Evolutionary conservation across 139 green algal genomes (phyloP).

Genomic region (Tetraselmis chui): DNA sequence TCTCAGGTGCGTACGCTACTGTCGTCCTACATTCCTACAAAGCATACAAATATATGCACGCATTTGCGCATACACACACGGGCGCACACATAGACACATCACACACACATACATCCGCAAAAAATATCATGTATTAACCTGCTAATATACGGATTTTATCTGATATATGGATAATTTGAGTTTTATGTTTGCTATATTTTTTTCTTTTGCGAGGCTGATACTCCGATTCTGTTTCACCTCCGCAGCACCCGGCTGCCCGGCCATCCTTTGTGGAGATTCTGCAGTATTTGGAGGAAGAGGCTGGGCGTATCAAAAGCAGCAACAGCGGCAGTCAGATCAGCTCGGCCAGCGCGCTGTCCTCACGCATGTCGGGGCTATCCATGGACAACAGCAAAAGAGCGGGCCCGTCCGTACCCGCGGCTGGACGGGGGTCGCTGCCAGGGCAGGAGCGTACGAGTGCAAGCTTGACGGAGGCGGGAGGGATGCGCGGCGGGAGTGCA

Average conservation of each 20-base stretch:
- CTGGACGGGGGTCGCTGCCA: background rate
- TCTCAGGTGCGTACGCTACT: background rate
- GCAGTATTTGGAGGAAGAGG: slow-evolving; percentile 36
- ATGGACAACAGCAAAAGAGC: background rate
- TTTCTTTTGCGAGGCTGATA: no score
- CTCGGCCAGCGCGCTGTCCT: background rate
- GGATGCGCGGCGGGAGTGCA: background rate
- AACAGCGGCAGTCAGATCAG: background rate
- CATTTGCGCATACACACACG: no score
- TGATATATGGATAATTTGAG: no score
- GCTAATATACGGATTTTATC: no score
- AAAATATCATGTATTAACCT: no score
- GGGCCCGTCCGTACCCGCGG: background rate
- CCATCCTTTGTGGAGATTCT: slow-evolving; percentile 44
- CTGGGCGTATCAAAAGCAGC: background rate
- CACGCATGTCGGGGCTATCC: background rate
- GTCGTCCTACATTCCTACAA: no score
- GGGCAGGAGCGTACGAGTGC: background rate
- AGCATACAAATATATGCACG: no score
- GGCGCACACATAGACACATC: no score
- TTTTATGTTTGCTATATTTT: no score
- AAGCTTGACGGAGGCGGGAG: background rate
- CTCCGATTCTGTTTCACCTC: no score
- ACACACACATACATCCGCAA: no score
- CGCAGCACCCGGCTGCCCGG: slow-evolving; percentile 22